phyloP scores from a whole-genome alignment of 2,329 filamentous ascomycete species.

The Colletotrichum falcatum region DNA sequence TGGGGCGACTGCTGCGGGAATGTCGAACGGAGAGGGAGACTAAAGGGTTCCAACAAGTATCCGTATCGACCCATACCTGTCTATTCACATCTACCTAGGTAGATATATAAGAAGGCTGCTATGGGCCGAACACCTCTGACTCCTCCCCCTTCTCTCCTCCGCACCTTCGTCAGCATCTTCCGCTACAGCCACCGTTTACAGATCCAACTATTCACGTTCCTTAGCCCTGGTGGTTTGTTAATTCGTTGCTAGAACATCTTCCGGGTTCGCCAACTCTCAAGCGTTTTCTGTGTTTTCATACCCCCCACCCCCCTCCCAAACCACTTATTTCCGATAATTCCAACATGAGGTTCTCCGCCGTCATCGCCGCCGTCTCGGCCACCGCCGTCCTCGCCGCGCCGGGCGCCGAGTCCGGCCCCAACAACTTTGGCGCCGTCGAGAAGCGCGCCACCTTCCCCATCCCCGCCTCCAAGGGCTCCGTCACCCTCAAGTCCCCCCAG shows the following conservation, averaged over 20 bases:
- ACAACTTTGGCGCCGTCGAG: constrained; percentile 35
- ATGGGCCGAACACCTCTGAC: neutral
- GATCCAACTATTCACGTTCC: constrained; percentile 46
- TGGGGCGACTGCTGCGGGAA: constrained; percentile 22
- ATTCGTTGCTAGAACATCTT: constrained; percentile 29
- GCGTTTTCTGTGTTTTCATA: too few species aligned
- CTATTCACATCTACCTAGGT: too few species aligned
- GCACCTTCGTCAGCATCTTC: constrained; percentile 33
- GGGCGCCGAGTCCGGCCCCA: constrained; percentile 35
- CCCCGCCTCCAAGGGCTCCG: constrained; percentile 46
- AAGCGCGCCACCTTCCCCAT: constrained; percentile 47
- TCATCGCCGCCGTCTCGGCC: constrained; percentile 43
- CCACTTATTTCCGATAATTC: too few species aligned
- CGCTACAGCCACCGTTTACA: constrained; percentile 43
- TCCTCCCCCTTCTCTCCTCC: neutral
- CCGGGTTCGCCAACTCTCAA: constrained; percentile 25
- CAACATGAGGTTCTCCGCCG: constrained; percentile 45
- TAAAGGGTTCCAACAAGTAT: neutral
- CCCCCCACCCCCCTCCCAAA: too few species aligned
- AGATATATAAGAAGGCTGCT: constrained; percentile 36
- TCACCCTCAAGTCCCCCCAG: constrained; percentile 43
- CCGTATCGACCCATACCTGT: too few species aligned
- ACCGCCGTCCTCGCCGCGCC: constrained; percentile 42
- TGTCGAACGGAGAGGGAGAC: neutral
- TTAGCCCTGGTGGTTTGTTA: constrained; percentile 43